A percentile compares a stretch with the other conserved stretches of the same genome.
These are phyloP conservation scores for Plasmodium falciparum DNA, from an alignment of 169 alveolate genomes.

Conservation along the genomic window DNA sequence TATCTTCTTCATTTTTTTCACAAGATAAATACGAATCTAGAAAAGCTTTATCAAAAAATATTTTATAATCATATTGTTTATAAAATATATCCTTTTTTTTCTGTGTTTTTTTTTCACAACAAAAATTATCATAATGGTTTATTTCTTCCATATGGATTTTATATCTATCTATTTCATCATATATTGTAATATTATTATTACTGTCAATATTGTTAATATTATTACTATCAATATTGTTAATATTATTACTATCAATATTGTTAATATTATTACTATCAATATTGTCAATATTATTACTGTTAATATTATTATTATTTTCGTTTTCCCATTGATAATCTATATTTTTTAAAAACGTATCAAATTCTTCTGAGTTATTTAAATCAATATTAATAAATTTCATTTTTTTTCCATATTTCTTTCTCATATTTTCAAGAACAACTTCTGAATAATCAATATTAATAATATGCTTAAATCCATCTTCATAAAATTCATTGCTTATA, in stretches of 20 bases:
- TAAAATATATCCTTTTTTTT: too few relatives aligned
- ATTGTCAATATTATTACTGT: too few relatives aligned
- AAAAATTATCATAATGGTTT: too few relatives aligned
- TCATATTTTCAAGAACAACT: constrained; percentile 81
- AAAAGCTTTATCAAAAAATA: constrained; percentile 86
- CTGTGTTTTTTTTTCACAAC: too few relatives aligned
- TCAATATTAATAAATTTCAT: constrained; percentile 79
- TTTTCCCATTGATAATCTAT: constrained; percentile 31
- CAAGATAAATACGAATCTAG: constrained; percentile 84
- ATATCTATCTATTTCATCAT: too few relatives aligned
- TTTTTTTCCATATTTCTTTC: constrained; percentile 38
- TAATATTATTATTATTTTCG: too few relatives aligned
- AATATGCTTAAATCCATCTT: constrained; percentile 77
- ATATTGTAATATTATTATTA: too few relatives aligned
- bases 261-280: too few relatives aligned
- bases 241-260: too few relatives aligned
- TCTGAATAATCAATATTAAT: constrained; percentile 82
- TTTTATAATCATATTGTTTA: constrained; percentile 72
- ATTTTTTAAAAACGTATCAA: constrained; percentile 30
- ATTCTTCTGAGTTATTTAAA: constrained; percentile 58
- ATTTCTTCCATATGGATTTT: too few relatives aligned
- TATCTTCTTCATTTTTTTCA: constrained; percentile 81
- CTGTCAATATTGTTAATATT: too few relatives aligned
- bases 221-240: too few relatives aligned
- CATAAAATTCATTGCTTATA: constrained; percentile 77